A percentile compares a stretch with the other conserved stretches of the same genome.
phyloP scores from a whole-genome alignment of 164 flowering plant species.

The Vitis cinerea region DNA sequence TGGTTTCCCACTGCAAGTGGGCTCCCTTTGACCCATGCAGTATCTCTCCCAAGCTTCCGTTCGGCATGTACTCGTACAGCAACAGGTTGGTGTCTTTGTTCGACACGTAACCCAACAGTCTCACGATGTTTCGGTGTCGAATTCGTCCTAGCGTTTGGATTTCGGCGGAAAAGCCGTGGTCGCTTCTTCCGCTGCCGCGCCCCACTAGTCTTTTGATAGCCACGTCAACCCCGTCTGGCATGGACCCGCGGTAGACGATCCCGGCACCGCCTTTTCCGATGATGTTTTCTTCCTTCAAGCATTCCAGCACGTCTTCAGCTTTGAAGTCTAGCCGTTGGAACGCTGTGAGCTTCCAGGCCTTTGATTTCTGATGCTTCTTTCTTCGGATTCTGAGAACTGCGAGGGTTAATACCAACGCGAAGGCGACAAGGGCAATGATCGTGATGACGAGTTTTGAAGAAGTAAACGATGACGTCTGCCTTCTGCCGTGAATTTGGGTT shows the following conservation, averaged over 20 bases:
- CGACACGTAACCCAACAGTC: constrained; percentile 76
- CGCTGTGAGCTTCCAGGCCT: constrained; percentile 73
- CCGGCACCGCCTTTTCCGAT: constrained; percentile 97
- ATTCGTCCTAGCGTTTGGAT: constrained; percentile 82
- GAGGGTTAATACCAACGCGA: constrained; percentile 12
- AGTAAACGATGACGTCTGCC: constrained; percentile 1
- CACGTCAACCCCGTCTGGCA: constrained; percentile 65
- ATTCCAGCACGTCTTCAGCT: constrained; percentile 75
- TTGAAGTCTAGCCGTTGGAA: constrained; percentile 73
- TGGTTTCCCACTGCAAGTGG: constrained; percentile 74
- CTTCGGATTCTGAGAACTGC: constrained; percentile 20
- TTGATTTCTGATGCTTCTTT: constrained; percentile 32
- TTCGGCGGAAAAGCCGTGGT: constrained; percentile 88
- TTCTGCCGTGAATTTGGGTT: background rate
- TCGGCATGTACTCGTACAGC: constrained; percentile 91
- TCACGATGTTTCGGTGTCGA: constrained; percentile 82
- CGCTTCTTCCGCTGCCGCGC: constrained; percentile 44
- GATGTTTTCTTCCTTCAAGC: constrained; percentile 83
- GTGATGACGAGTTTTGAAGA: constrained; percentile 28
- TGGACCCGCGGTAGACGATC: constrained; percentile 81
- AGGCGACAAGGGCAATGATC: constrained; percentile 16
- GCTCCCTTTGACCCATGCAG: constrained; percentile 80
- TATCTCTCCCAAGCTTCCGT: constrained; percentile 89
- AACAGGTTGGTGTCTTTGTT: constrained; percentile 77
- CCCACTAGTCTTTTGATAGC: constrained; percentile 75